Evolutionary conservation across 2,329 filamentous ascomycete species (phyloP).

Genomic region (Fusarium sp.): DNA sequence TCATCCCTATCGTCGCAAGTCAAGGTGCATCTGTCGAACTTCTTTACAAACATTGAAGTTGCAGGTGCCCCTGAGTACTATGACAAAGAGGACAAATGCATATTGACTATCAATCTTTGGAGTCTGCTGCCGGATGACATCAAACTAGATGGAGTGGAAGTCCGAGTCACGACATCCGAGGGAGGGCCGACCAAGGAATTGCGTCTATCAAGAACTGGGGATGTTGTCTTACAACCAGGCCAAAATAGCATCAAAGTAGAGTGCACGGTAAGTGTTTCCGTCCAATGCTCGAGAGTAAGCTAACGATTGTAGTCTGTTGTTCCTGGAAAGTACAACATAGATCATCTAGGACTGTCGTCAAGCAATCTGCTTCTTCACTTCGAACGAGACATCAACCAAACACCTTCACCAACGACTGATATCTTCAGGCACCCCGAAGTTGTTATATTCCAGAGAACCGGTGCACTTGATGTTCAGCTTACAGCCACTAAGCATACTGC

Average conservation of each 20-base stretch:
- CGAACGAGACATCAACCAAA: slow-evolving; percentile 68
- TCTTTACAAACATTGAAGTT: slow-evolving; percentile 78
- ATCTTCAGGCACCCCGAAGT: slow-evolving; percentile 73
- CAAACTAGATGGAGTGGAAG: slow-evolving; percentile 71
- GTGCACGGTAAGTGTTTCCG: slow-evolving; percentile 52
- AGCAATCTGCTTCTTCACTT: slow-evolving; percentile 75
- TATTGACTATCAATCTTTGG: slow-evolving; percentile 73
- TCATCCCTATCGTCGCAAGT: slow-evolving; percentile 67
- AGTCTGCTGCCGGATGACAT: slow-evolving; percentile 81
- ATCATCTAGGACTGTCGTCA: slow-evolving; percentile 74
- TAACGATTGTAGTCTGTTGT: slow-evolving; percentile 67
- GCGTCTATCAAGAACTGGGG: slow-evolving; percentile 48
- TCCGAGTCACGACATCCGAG: slow-evolving; percentile 71
- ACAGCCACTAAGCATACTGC: slow-evolving; percentile 77
- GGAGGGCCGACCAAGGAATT: slow-evolving; percentile 72
- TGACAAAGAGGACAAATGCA: slow-evolving; percentile 79
- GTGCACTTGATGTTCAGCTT: slow-evolving; percentile 77
- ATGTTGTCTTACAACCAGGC: slow-evolving; percentile 60
- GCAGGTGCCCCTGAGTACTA: slow-evolving; percentile 77
- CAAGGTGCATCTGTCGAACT: slow-evolving; percentile 75
- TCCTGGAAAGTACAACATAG: slow-evolving; percentile 80
- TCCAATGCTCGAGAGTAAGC: neutral
- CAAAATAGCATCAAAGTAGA: slow-evolving; percentile 56
- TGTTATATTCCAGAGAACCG: slow-evolving; percentile 77
- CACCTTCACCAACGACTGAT: slow-evolving; percentile 59